Evolutionary conservation across 163 green algal species (phyloP).

Genomic region (Prototheca stagnorum): DNA sequence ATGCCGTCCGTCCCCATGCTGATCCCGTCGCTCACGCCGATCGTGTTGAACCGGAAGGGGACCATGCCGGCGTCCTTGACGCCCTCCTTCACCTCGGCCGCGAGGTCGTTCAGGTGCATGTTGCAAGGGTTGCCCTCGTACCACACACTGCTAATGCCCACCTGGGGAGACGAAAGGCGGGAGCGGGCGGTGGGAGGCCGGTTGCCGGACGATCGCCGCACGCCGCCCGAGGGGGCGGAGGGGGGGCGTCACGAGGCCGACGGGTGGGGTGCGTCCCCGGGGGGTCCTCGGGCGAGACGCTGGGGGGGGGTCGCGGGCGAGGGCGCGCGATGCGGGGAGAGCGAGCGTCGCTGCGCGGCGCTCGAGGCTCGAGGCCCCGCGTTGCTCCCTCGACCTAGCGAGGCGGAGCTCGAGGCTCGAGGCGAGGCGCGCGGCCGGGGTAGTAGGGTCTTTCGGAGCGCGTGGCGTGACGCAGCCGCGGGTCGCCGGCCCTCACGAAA

Average conservation of each 20-base stretch:
- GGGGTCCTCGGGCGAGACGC: too few relatives aligned
- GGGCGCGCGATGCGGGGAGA: too few relatives aligned
- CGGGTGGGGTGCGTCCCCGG: neutral
- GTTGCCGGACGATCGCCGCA: neutral
- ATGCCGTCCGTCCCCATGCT: slow-evolving; percentile 98
- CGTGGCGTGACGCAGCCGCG: too few relatives aligned
- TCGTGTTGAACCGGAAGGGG: slow-evolving; percentile 94
- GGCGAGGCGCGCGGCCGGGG: too few relatives aligned
- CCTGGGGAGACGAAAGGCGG: slow-evolving; percentile 18
- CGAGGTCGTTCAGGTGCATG: slow-evolving; percentile 95
- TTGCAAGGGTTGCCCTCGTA: slow-evolving; percentile 99
- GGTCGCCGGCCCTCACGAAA: too few relatives aligned
- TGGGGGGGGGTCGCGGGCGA: too few relatives aligned
- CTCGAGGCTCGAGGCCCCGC: too few relatives aligned
- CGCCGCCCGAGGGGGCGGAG: neutral
- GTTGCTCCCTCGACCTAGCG: too few relatives aligned
- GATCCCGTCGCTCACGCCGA: slow-evolving; percentile 94
- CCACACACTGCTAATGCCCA: slow-evolving; percentile 92
- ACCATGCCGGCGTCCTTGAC: slow-evolving; percentile 76
- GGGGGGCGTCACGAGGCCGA: neutral
- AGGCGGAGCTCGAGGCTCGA: too few relatives aligned
- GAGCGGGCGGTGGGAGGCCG: neutral
- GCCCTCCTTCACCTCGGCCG: slow-evolving; percentile 77
- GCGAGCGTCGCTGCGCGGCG: too few relatives aligned
- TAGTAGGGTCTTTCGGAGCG: too few relatives aligned